Evolutionary conservation across 257 asterid species (phyloP).

Genomic region (Marsdenia floribunda): DNA sequence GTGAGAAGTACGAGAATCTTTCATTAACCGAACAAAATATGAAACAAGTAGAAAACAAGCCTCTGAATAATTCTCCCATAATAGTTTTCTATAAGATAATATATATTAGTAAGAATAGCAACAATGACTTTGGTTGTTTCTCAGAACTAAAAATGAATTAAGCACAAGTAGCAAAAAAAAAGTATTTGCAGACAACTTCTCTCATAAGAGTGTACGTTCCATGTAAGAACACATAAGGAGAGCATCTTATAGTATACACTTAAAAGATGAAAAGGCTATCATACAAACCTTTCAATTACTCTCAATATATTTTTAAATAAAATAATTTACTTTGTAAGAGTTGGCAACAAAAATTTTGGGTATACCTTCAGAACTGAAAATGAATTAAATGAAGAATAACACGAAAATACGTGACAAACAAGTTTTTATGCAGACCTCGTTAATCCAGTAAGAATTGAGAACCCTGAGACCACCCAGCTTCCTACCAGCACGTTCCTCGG

Average conservation of each 20-base stretch:
- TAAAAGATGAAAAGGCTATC: background rate
- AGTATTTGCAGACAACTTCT: background rate
- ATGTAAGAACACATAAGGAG: too few relatives aligned
- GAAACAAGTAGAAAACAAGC: background rate
- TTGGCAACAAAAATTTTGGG: background rate
- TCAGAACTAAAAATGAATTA: background rate
- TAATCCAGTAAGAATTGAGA: slow-evolving; percentile 25
- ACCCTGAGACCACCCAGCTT: slow-evolving; percentile 28
- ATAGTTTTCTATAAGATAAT: background rate
- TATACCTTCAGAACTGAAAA: background rate
- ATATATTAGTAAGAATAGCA: background rate
- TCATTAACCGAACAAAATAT: background rate
- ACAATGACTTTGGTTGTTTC: too few relatives aligned
- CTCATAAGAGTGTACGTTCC: too few relatives aligned
- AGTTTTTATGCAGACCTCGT: slow-evolving; percentile 13
- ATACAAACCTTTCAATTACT: background rate
- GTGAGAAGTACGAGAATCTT: background rate
- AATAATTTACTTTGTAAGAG: background rate
- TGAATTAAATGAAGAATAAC: background rate
- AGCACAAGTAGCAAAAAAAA: too few relatives aligned
- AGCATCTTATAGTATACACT: too few relatives aligned
- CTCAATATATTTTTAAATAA: too few relatives aligned
- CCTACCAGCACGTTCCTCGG: slow-evolving; percentile 29
- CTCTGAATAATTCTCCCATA: too few relatives aligned
- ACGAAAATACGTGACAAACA: background rate